Percentiles rank a stretch among this genome's conserved stretches.
Conservation (phyloP, 495 filamentous ascomycete genomes). For the Hypomontagnella submonticulosa region DNA sequence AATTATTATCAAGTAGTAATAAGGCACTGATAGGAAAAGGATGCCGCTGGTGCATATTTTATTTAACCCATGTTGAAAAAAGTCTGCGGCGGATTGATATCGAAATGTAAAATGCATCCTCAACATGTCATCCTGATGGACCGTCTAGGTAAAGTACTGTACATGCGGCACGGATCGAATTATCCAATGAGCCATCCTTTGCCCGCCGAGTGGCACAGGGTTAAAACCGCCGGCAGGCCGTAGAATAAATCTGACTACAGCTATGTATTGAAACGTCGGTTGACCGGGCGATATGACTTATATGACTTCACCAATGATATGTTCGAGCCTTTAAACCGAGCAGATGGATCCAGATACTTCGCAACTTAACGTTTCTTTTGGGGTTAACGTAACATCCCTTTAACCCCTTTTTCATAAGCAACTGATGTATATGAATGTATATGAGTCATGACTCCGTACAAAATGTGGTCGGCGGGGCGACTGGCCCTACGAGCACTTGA, state of each 20-base stretch:
- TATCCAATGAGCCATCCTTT: slow-evolving; percentile 10
- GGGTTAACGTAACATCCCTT: slow-evolving; percentile 8
- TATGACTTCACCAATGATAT: slow-evolving; percentile 16
- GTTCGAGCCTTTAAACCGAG: slow-evolving; percentile 9
- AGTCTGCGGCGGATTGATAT: slow-evolving; percentile 1
- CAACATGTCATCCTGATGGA: slow-evolving; percentile 7
- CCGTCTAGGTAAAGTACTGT: not conserved
- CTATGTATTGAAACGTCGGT: slow-evolving; percentile 17
- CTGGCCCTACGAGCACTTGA: slow-evolving; percentile 18
- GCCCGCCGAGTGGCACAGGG: slow-evolving; percentile 15
- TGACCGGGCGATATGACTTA: slow-evolving; percentile 22
- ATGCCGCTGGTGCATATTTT: slow-evolving; percentile 10
- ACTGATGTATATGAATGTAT: not conserved
- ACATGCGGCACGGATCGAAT: slow-evolving; percentile 23
- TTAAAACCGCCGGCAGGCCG: slow-evolving; percentile 15
- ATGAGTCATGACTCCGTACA: slow-evolving; percentile 25
- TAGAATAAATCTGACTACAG: slow-evolving; percentile 5
- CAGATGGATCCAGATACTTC: no score
- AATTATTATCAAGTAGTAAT: not conserved
- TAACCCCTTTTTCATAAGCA: slow-evolving; percentile 26
- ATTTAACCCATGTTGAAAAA: slow-evolving; percentile 16
- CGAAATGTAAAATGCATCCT: not conserved
- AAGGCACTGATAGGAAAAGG: slow-evolving; percentile 6
- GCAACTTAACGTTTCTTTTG: not conserved
- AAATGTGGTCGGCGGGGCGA: slow-evolving; percentile 31